These are phyloP conservation scores for Peronospora destructor DNA, from an alignment of 352 stramenopile genomes.

Conservation along the genomic window DNA sequence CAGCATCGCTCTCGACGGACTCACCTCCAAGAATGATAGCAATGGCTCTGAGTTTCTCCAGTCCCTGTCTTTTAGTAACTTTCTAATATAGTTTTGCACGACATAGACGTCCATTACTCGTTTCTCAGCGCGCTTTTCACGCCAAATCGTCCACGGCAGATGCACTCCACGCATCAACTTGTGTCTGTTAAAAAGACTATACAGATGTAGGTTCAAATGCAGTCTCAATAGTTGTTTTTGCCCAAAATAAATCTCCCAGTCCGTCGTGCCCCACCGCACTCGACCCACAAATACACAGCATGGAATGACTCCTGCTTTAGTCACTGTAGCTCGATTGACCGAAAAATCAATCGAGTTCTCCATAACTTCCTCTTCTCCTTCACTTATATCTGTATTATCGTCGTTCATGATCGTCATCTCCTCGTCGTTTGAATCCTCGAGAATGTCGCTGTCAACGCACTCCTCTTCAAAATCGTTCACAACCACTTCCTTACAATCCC, in stretches of 20 bases:
- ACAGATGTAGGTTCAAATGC: slow-evolving; percentile 51
- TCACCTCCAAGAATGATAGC: slow-evolving; percentile 76
- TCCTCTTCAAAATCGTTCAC: slow-evolving; percentile 32
- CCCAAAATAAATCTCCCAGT: slow-evolving; percentile 83
- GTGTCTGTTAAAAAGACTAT: slow-evolving; percentile 46
- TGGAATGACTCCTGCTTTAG: slow-evolving; percentile 56
- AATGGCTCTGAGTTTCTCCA: slow-evolving; percentile 71
- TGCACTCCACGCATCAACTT: slow-evolving; percentile 37
- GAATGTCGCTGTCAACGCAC: slow-evolving; percentile 40
- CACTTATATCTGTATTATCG: slow-evolving; percentile 39
- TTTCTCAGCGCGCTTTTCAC: slow-evolving; percentile 73
- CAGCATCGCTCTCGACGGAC: slow-evolving; percentile 64
- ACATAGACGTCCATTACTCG: slow-evolving; percentile 61
- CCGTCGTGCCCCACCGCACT: slow-evolving; percentile 65
- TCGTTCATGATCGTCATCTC: slow-evolving; percentile 72
- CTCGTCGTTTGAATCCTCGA: slow-evolving; percentile 40
- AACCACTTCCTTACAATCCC: slow-evolving; percentile 11
- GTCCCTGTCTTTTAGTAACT: slow-evolving; percentile 52
- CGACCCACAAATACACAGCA: slow-evolving; percentile 79
- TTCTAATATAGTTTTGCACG: slow-evolving; percentile 68
- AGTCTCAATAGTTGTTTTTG: slow-evolving; percentile 80
- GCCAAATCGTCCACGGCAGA: slow-evolving; percentile 74
- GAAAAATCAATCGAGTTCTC: slow-evolving; percentile 69
- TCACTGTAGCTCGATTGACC: slow-evolving; percentile 64
- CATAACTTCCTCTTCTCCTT: slow-evolving; percentile 60